phyloP scores from a whole-genome alignment of 2,329 filamentous ascomycete genomes.

The Podosphaera aphanis region DNA sequence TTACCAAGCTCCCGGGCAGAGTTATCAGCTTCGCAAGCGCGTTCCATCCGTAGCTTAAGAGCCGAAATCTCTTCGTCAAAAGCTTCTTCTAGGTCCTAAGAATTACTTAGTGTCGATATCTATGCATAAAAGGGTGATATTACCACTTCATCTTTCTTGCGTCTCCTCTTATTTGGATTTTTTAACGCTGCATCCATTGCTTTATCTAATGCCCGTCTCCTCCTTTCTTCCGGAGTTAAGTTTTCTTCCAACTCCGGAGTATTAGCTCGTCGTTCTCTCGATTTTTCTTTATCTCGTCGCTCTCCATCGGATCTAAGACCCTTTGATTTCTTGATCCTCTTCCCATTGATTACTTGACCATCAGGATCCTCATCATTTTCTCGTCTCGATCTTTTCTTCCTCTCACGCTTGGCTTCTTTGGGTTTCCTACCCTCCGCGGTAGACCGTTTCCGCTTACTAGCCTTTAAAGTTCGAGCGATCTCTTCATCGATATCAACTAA shows the following conservation, averaged over 20 bases:
- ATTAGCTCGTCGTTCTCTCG: slow-evolving; percentile 23
- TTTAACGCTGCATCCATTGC: slow-evolving; percentile 78
- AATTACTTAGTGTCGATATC: slow-evolving; percentile 6
- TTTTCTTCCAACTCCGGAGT: slow-evolving; percentile 53
- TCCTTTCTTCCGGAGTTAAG: slow-evolving; percentile 62
- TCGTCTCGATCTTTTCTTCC: slow-evolving; percentile 39
- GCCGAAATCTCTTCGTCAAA: slow-evolving; percentile 76
- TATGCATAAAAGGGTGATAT: slow-evolving; percentile 15
- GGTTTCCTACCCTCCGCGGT: slow-evolving; percentile 50
- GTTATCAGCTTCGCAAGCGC: slow-evolving; percentile 71
- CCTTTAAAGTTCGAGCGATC: slow-evolving; percentile 37
- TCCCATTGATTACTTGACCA: slow-evolving; percentile 28
- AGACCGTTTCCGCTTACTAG: slow-evolving; percentile 38
- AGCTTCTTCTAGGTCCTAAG: slow-evolving; percentile 65
- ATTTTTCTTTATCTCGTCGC: slow-evolving; percentile 13
- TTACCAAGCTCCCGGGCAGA: slow-evolving; percentile 53
- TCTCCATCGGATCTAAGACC: slow-evolving; percentile 21
- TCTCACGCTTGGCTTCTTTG: slow-evolving; percentile 37
- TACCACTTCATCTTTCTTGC: slow-evolving; percentile 74
- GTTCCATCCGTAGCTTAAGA: slow-evolving; percentile 75
- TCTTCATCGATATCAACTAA: slow-evolving; percentile 42
- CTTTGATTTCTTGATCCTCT: slow-evolving; percentile 22
- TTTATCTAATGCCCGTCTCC: slow-evolving; percentile 61
- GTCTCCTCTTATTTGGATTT: slow-evolving; percentile 40
- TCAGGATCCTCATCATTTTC: slow-evolving; percentile 23